These are phyloP conservation scores for Prunus fruticosa DNA, from an alignment of 306 rosid genomes.

Conservation along the genomic window DNA sequence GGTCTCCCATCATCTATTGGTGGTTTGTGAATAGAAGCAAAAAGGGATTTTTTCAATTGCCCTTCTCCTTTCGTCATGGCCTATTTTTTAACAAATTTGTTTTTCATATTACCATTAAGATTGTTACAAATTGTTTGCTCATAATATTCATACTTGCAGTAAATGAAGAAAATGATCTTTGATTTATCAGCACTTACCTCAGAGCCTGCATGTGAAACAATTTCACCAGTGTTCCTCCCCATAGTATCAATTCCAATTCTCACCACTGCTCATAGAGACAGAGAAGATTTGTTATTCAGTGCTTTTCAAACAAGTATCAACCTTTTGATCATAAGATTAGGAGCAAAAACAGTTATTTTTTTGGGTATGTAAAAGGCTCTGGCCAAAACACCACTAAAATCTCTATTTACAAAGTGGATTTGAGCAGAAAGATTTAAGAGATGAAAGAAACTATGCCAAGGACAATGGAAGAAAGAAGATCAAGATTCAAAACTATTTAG, in stretches of 20 bases:
- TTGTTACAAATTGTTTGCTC: neutral
- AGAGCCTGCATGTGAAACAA: conserved; percentile 42
- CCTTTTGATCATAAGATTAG: conserved; percentile 12
- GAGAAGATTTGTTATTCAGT: neutral
- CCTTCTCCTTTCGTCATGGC: conserved; percentile 37
- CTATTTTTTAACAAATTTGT: conserved; percentile 15
- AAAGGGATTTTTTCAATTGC: conserved; percentile 37
- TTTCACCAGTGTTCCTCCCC: conserved; percentile 63
- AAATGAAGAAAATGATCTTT: conserved; percentile 2
- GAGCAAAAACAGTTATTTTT: conserved; percentile 2
- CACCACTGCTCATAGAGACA: conserved; percentile 30
- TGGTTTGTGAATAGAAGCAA: conserved; percentile 46
- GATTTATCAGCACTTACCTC: conserved; percentile 42
- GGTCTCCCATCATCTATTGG: conserved; percentile 56
- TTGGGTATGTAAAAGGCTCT: neutral
- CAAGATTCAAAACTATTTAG: neutral
- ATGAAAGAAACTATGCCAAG: conserved; percentile 8
- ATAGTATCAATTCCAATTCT: conserved; percentile 31
- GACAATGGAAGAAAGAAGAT: conserved; percentile 3
- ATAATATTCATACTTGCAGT: neutral
- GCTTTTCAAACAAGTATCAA: conserved; percentile 5
- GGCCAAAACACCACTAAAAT: neutral
- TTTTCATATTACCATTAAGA: conserved; percentile 3
- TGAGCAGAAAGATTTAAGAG: conserved; percentile 8
- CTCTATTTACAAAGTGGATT: conserved; percentile 4